Percentiles rank a stretch among this genome's conserved stretches.
phyloP scores from a whole-genome alignment of 768 basidiomycete genomes.

The Rhodosporidiobolus odoratus region DNA sequence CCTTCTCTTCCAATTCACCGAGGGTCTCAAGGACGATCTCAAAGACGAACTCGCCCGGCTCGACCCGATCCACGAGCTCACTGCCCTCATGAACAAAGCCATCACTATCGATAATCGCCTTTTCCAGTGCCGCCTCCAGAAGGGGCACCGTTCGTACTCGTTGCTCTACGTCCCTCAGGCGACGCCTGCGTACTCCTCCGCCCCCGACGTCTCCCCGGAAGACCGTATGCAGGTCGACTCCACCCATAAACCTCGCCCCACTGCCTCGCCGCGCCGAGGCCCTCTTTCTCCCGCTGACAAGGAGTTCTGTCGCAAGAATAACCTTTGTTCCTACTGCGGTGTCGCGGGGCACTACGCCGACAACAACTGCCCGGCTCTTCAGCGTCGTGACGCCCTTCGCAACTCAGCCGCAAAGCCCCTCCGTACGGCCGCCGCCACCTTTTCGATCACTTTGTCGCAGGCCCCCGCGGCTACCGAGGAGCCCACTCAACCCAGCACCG shows the following conservation, averaged over 20 bases:
- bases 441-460: not conserved
- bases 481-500: not conserved
- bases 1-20: not conserved
- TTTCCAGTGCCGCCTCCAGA: slow-evolving; percentile 1
- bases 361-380: not conserved
- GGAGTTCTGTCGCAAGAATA: not conserved
- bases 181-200: not conserved
- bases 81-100: not conserved
- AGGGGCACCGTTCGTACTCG: not conserved
- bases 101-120: not conserved
- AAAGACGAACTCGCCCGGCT: not conserved
- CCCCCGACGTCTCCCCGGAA: not conserved
- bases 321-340: not conserved
- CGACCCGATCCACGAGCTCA: not conserved
- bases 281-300: not conserved
- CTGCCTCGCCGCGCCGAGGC: not conserved
- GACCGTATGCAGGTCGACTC: slow-evolving; percentile 1
- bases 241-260: not conserved
- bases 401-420: not conserved
- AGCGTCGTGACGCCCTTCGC: not conserved
- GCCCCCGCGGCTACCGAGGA: not conserved
- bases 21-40: not conserved
- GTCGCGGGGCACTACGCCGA: not conserved
- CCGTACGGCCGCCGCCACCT: not conserved
- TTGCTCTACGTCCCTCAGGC: not conserved